Evolutionary conservation across 352 stramenopile species (phyloP).

Genomic region (Blastocystis hominis): DNA sequence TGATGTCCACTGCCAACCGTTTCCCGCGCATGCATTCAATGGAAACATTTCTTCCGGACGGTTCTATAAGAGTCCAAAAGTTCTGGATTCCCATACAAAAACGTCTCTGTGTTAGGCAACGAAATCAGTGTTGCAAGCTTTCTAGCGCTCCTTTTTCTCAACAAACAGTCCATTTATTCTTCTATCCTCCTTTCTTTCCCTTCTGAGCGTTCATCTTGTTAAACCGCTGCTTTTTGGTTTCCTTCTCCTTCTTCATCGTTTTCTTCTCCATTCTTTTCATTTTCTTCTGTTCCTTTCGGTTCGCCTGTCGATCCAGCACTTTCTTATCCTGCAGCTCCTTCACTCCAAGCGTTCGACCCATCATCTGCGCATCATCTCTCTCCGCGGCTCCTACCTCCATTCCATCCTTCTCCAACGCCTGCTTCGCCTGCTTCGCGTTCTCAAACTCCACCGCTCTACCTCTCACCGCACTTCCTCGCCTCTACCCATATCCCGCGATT

Average conservation of each 20-base stretch:
- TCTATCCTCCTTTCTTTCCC: neutral
- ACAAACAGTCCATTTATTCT: neutral
- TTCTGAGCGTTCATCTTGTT: neutral
- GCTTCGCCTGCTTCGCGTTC: neutral
- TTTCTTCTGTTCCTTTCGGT: neutral
- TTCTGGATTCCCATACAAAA: slow-evolving; percentile 91
- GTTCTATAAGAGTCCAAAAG: slow-evolving; percentile 89
- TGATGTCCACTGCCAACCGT: slow-evolving; percentile 90
- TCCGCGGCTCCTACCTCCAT: neutral
- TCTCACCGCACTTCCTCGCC: neutral
- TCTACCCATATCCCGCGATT: slow-evolving; percentile 9
- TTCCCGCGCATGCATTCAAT: slow-evolving; percentile 89
- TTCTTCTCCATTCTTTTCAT: neutral
- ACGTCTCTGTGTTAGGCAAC: neutral
- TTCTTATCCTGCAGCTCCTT: neutral
- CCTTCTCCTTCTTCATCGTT: slow-evolving; percentile 28
- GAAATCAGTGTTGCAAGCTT: neutral
- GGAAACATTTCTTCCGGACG: slow-evolving; percentile 85
- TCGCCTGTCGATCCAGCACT: slow-evolving; percentile 30
- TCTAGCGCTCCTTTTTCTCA: neutral
- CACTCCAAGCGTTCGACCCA: neutral
- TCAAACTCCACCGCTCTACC: slow-evolving; percentile 39
- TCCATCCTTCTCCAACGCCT: neutral
- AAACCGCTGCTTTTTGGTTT: neutral
- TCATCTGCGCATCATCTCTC: neutral